Conservation (phyloP, 2,329 filamentous ascomycete species). For the Stagonosporopsis cucurbitacearum region DNA sequence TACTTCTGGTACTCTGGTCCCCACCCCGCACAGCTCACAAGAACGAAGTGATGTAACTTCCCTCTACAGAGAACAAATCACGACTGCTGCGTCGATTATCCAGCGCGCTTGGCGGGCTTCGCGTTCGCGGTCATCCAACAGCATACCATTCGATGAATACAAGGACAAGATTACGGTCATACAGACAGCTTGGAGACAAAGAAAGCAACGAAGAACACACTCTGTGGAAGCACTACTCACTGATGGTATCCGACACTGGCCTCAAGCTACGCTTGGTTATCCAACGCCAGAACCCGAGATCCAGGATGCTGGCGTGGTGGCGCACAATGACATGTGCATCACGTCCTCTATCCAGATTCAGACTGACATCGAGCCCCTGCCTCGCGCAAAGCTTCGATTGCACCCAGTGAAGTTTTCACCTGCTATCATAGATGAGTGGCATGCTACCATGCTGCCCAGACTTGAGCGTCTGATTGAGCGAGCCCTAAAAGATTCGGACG, state of each 20-base stretch:
- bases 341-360: constrained; percentile 46
- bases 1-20: constrained; percentile 32
- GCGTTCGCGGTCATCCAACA: constrained; percentile 28
- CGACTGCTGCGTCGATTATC: constrained; percentile 43
- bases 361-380: constrained; percentile 34
- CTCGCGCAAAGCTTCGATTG: constrained; percentile 47
- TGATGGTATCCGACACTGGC: constrained; percentile 43
- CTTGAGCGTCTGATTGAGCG: constrained; percentile 73
- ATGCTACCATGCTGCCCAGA: constrained; percentile 72
- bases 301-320: constrained; percentile 24
- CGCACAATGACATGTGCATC: constrained; percentile 30
- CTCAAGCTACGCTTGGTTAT: constrained; percentile 42
- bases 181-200: constrained; percentile 48
- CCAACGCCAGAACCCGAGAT: constrained; percentile 44
- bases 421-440: constrained; percentile 74
- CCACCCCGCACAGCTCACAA: constrained; percentile 38
- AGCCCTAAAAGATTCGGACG: constrained; percentile 74
- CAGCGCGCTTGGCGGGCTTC: constrained; percentile 47
- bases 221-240: constrained; percentile 43
- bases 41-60: constrained; percentile 35
- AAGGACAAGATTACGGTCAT: constrained; percentile 48
- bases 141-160: constrained; percentile 44
- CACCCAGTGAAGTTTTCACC: constrained; percentile 61
- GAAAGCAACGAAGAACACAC: constrained; percentile 36
- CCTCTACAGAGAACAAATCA: constrained; percentile 34